A percentile compares a stretch with the other conserved stretches of the same genome.
Evolutionary conservation across 257 asterid species (phyloP).

Genomic region (Striga asiatica): DNA sequence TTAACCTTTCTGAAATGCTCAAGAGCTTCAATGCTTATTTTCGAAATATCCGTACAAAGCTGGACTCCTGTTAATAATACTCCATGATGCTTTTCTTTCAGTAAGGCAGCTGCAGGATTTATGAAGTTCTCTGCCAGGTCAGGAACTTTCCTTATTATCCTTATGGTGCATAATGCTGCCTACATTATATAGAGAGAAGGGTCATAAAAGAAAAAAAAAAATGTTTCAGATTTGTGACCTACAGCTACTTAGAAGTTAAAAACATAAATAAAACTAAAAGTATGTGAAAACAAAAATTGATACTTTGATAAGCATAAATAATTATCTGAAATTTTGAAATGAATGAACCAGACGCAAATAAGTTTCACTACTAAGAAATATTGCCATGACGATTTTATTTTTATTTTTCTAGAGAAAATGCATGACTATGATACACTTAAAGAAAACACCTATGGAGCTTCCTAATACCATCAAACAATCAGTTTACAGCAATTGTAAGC

Average conservation of each 20-base stretch:
- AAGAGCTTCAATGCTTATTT: conserved; percentile 68
- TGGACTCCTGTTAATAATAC: conserved; percentile 88
- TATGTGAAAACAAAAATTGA: not conserved
- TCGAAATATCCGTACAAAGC: conserved; percentile 72
- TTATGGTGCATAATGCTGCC: conserved; percentile 95
- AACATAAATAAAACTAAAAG: not conserved
- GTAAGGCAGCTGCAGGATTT: conserved; percentile 63
- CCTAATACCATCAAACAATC: not conserved
- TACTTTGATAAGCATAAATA: too few relatives aligned
- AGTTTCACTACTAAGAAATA: too few relatives aligned
- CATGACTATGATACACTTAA: not conserved
- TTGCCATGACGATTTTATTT: too few relatives aligned
- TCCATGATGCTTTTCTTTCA: conserved; percentile 98
- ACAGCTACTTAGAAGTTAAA: not conserved
- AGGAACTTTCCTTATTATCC: conserved; percentile 95
- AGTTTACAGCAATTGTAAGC: not conserved
- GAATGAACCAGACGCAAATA: too few relatives aligned
- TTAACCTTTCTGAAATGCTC: conserved; percentile 72
- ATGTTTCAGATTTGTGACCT: conserved; percentile 8
- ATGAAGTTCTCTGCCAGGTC: conserved; percentile 92
- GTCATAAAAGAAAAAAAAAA: not conserved
- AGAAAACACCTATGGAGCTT: not conserved
- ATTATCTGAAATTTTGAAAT: too few relatives aligned
- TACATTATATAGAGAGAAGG: conserved; percentile 20
- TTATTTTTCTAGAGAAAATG: not conserved